A percentile compares a stretch with the other conserved stretches of the same genome.
Evolutionary conservation across 2,329 filamentous ascomycete genomes (phyloP).

Genomic region (Talaromyces funiculosus): DNA sequence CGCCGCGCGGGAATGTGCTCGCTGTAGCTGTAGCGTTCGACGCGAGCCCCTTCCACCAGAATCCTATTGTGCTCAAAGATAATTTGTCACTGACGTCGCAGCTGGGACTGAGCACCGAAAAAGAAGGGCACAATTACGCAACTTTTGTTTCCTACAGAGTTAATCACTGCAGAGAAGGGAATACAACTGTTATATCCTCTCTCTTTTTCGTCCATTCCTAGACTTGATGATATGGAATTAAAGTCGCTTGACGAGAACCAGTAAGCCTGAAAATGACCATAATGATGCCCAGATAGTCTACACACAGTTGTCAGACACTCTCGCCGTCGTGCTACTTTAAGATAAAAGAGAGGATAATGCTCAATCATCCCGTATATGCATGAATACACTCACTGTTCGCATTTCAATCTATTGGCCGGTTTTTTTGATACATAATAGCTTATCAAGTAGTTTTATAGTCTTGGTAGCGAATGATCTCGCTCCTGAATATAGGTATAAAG

Average conservation of each 20-base stretch:
- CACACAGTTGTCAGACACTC: slow-evolving; percentile 23
- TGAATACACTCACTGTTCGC: not conserved
- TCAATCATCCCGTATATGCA: not conserved
- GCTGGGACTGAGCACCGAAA: slow-evolving; percentile 18
- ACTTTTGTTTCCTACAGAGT: slow-evolving; percentile 17
- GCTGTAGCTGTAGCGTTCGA: not conserved
- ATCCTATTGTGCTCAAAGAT: slow-evolving; percentile 17
- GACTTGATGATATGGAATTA: not conserved
- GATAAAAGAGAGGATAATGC: not conserved
- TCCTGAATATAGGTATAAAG: slow-evolving; percentile 30
- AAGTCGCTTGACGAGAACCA: not conserved
- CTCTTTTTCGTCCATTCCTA: too few species aligned
- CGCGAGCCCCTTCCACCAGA: slow-evolving; percentile 4
- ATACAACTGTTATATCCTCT: slow-evolving; percentile 15
- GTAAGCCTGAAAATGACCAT: slow-evolving; percentile 8
- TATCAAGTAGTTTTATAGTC: slow-evolving; percentile 31
- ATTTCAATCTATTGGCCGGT: not conserved
- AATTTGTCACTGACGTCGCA: slow-evolving; percentile 16
- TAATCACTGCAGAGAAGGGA: slow-evolving; percentile 25
- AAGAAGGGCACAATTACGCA: slow-evolving; percentile 10
- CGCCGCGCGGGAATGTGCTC: not conserved
- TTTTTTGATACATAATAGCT: slow-evolving; percentile 24
- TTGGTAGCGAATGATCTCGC: slow-evolving; percentile 26
- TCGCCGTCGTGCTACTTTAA: slow-evolving; percentile 20
- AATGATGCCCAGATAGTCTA: slow-evolving; percentile 20